Percentiles rank a stretch among this genome's conserved stretches.
These are phyloP conservation scores for Salix koriyanagi DNA, from an alignment of 345 rosid species.

Conservation along the genomic window DNA sequence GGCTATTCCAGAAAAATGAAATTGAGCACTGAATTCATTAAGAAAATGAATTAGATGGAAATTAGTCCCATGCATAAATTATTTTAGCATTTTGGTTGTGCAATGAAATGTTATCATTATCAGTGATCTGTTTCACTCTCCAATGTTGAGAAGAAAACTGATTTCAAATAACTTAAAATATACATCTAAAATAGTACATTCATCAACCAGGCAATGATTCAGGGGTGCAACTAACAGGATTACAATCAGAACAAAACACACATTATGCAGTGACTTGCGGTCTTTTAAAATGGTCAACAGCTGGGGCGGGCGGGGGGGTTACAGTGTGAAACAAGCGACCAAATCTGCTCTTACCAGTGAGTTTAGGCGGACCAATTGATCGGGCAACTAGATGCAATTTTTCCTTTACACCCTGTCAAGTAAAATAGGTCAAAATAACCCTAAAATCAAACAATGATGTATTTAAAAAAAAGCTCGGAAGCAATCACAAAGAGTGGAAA, in stretches of 20 bases:
- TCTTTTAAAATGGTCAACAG: not conserved
- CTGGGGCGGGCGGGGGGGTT: not conserved
- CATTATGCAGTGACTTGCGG: too few relatives aligned
- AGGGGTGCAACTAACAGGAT: not conserved
- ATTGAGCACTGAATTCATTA: too few relatives aligned
- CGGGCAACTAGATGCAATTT: conserved; percentile 54
- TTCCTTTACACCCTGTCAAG: conserved; percentile 43
- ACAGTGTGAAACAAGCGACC: not conserved
- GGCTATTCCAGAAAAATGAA: too few relatives aligned
- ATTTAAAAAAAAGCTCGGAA: not conserved
- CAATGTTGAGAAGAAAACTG: too few relatives aligned
- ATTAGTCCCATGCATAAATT: not conserved
- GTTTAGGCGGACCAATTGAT: conserved; percentile 33
- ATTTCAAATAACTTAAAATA: too few relatives aligned
- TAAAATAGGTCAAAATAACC: not conserved
- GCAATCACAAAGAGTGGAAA: not conserved
- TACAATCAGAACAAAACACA: not conserved
- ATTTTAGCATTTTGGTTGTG: not conserved
- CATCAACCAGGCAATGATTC: not conserved
- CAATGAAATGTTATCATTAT: not conserved
- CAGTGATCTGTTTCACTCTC: not conserved
- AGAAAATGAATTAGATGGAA: not conserved
- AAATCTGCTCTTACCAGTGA: conserved; percentile 41
- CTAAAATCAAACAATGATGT: not conserved
- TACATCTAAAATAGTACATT: not conserved